phyloP scores from a whole-genome alignment of 2,329 filamentous ascomycete species.

The Cercospora sp. region DNA sequence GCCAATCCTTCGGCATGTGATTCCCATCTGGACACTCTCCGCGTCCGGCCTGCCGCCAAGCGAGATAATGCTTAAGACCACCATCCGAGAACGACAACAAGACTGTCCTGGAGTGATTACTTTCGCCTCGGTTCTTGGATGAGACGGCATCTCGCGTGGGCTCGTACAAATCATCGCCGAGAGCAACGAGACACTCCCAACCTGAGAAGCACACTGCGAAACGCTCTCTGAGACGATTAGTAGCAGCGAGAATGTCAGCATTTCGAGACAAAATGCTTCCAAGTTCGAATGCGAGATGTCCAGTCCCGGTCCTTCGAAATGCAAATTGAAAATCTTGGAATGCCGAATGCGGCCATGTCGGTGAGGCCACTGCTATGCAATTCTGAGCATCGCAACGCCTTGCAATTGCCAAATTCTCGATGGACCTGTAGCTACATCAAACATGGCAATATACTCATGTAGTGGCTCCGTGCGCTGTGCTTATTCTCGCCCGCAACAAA shows the following conservation, averaged over 20 bases:
- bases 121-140: neutral
- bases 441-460: neutral
- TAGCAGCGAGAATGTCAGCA: neutral
- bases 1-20: slow-evolving; percentile 6
- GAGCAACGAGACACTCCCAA: no score
- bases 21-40: neutral
- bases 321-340: neutral
- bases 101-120: neutral
- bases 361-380: neutral
- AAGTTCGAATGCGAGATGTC: neutral
- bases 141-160: neutral
- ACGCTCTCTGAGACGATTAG: neutral
- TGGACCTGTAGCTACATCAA: neutral
- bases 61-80: neutral
- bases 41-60: neutral
- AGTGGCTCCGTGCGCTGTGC: neutral
- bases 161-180: neutral
- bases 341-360: neutral
- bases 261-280: neutral
- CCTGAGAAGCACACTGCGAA: neutral
- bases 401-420: neutral
- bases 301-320: neutral
- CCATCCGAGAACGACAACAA: neutral
- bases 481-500: no score
- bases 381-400: neutral